Percentiles rank a stretch among this genome's conserved stretches.
phyloP scores from a whole-genome alignment of 129 eudicot genomes.

The Flaveria ramosissima region DNA sequence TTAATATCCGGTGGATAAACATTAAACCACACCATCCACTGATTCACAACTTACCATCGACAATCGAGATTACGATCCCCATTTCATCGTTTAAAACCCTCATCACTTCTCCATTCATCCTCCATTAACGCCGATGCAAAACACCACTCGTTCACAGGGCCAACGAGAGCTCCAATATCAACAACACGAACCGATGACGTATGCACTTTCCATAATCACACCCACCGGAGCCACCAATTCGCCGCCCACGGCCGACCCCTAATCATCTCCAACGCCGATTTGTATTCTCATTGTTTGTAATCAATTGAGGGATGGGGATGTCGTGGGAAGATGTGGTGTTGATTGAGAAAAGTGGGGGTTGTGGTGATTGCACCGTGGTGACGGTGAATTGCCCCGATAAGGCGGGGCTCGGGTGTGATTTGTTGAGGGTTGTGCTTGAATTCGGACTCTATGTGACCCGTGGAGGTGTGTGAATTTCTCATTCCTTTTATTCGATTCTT shows the following conservation, averaged over 20 bases:
- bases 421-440: conserved; percentile 51
- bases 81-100: neutral
- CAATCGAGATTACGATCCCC: too few species aligned
- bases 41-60: too few species aligned
- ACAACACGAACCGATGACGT: neutral
- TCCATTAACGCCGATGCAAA: neutral
- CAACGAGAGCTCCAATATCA: conserved; percentile 10
- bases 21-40: too few species aligned
- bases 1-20: too few species aligned
- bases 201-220: neutral
- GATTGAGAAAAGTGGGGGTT: conserved; percentile 44
- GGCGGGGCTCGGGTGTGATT: conserved; percentile 74
- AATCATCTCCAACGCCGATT: conserved; percentile 1
- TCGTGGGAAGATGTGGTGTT: conserved; percentile 61
- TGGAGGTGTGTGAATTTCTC: conserved; percentile 42
- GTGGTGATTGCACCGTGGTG: conserved; percentile 48
- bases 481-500: neutral
- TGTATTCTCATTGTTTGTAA: neutral
- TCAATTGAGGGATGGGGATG: conserved; percentile 45
- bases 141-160: neutral
- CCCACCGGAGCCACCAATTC: conserved; percentile 17
- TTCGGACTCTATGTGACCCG: conserved; percentile 69
- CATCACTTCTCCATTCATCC: neutral
- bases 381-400: conserved; percentile 77
- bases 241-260: conserved; percentile 20